Percentiles rank a stretch among this genome's conserved stretches.
Conservation (phyloP, 306 rosid species). For the Calophaca sinica region DNA sequence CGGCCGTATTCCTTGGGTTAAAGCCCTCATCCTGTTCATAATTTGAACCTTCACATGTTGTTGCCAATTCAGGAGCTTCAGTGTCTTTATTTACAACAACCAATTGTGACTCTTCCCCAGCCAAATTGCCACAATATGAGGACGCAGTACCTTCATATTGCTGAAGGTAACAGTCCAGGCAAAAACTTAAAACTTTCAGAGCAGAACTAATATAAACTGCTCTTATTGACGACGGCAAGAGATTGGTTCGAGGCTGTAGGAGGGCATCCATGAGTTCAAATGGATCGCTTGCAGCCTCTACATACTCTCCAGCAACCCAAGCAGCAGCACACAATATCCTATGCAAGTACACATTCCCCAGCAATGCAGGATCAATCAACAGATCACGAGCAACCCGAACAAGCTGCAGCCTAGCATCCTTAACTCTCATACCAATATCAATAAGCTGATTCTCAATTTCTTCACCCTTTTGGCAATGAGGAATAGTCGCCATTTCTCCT, state of each 20-base stretch:
- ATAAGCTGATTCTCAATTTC: slow-evolving; percentile 90
- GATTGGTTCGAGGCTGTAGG: slow-evolving; percentile 86
- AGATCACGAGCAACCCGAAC: slow-evolving; percentile 77
- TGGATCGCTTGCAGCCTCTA: slow-evolving; percentile 68
- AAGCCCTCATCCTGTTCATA: slow-evolving; percentile 60
- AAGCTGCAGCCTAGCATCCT: slow-evolving; percentile 85
- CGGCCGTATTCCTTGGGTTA: slow-evolving; percentile 58
- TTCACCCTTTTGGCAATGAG: slow-evolving; percentile 79
- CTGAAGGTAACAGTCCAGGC: slow-evolving; percentile 62
- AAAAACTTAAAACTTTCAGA: slow-evolving; percentile 71
- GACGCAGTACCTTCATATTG: slow-evolving; percentile 50
- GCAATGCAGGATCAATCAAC: slow-evolving; percentile 95
- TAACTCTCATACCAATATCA: slow-evolving; percentile 91
- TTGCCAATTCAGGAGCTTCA: slow-evolving; percentile 54
- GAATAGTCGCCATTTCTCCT: slow-evolving; percentile 87
- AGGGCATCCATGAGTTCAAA: slow-evolving; percentile 89
- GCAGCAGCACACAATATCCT: slow-evolving; percentile 84
- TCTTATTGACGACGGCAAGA: slow-evolving; percentile 76
- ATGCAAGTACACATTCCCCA: slow-evolving; percentile 77
- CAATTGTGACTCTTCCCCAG: slow-evolving; percentile 44
- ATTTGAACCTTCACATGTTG: slow-evolving; percentile 44
- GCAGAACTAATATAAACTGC: slow-evolving; percentile 87
- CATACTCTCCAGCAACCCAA: slow-evolving; percentile 88
- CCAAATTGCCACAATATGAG: slow-evolving; percentile 46
- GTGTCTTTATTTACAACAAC: slow-evolving; percentile 42